Percentiles rank a stretch among this genome's conserved stretches.
Evolutionary conservation across 805 yeast species (phyloP).

Genomic region (Pichia phayaonensis): DNA sequence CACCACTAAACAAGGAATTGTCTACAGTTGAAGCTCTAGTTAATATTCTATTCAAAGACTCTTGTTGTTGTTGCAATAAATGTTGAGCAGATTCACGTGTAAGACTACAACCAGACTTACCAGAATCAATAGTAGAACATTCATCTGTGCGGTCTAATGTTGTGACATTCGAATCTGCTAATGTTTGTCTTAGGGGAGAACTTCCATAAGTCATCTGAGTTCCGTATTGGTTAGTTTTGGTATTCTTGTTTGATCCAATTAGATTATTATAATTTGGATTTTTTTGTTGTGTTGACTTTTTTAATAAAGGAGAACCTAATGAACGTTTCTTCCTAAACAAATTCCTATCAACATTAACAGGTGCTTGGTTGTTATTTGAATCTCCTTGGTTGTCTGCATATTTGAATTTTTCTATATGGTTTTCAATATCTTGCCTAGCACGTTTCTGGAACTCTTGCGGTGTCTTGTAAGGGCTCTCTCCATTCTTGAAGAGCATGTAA

Average conservation of each 20-base stretch:
- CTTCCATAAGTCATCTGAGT: conserved; percentile 24
- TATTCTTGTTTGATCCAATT: background rate
- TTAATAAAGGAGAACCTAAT: background rate
- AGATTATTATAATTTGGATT: background rate
- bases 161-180: conserved; percentile 14
- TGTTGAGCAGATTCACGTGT: conserved; percentile 11
- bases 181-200: conserved; percentile 26
- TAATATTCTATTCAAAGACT: conserved; percentile 7
- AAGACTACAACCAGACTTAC: conserved; percentile 11
- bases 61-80: conserved; percentile 11
- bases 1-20: conserved; percentile 20
- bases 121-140: conserved; percentile 20
- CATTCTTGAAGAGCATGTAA: conserved; percentile 21
- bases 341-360: background rate
- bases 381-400: background rate
- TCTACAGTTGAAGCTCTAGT: conserved; percentile 14
- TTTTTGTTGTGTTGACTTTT: background rate
- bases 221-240: background rate
- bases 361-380: background rate
- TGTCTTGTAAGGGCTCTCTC: conserved; percentile 23
- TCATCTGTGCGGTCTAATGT: conserved; percentile 18
- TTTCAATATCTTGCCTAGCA: conserved; percentile 28
- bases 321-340: background rate
- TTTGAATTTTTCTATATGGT: conserved; percentile 18
- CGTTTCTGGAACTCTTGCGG: conserved; percentile 27